Evolutionary conservation across 345 rosid genomes (phyloP), one percentile per base, ranked within the genome.

Genomic region (Hibiscus mutabilis): DNA sequence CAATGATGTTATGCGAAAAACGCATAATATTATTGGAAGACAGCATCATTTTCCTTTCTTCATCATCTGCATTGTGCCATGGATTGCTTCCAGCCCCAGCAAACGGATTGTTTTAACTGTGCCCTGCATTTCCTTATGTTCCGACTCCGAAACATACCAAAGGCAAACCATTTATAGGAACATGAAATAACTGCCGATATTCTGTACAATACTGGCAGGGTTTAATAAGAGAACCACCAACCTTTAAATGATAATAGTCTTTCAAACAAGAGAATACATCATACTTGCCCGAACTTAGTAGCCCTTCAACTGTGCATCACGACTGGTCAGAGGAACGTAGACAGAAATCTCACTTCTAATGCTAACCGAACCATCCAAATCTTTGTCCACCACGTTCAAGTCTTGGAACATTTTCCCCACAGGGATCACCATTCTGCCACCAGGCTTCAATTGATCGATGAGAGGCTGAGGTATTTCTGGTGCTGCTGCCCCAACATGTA

Each of bases 401-500:
- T 90, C 96, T 75, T 96, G 99, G 51, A 85, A 85, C 60, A 89
- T 79, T 4, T 88, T 84, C 37, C 98, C 99, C 10, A 92, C 95
- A 0, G 99, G 99, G 65, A 96, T 96, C 73, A 96, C 99, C 98
- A 96, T 88, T 77, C 96, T 79, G 16, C 99, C 99, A 27, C 99
- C 98, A 0, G 98, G 96, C 78, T 96, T 96, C 77, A 96, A 79
- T 81, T 96, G 99, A 75, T 92, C 91, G 49, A 96, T 66, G 15
- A 96, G 97, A 2, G 96, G 73, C 74, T 80, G 84, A 1, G 98
- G 99, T 19, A 96, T 85, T 73, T 96, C 93, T 1, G 88, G 75
- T 46, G 99, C 98, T 1, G 99, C 99, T 18, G 99, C 99, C 33
- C 99, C 99, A 19, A 96, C 99, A 64, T 96, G 98, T 63, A 92